Evolutionary conservation across 2,329 filamentous ascomycete genomes (phyloP).

Genomic region (Fragosphaeria purpurea): DNA sequence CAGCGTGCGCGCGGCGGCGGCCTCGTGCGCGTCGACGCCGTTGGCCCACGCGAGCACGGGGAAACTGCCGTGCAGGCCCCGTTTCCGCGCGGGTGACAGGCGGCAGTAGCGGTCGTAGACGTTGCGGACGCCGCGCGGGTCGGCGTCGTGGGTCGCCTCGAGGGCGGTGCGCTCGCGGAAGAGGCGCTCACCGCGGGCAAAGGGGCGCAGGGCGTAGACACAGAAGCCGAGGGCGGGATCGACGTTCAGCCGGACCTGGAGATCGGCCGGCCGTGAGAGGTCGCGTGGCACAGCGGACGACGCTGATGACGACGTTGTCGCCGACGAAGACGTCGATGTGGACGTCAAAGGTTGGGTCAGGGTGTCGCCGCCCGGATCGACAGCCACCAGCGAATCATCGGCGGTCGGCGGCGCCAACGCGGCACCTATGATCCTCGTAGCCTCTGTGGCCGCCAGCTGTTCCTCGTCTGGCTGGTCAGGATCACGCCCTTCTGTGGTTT

Average conservation of each 20-base stretch:
- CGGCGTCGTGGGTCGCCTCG: slow-evolving; percentile 14
- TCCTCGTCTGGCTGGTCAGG: no score
- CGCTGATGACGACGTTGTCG: no score
- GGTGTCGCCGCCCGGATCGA: no score
- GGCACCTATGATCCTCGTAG: no score
- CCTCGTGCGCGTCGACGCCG: slow-evolving; percentile 8
- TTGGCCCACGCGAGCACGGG: slow-evolving; percentile 13
- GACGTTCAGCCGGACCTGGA: slow-evolving; percentile 10
- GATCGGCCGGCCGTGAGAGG: neutral
- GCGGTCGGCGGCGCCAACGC: no score
- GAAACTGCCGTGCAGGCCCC: slow-evolving; percentile 14
- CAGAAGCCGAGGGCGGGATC: slow-evolving; percentile 18
- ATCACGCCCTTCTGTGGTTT: no score
- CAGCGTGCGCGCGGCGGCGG: slow-evolving; percentile 7
- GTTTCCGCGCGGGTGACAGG: neutral
- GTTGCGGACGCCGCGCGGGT: slow-evolving; percentile 9
- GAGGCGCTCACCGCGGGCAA: slow-evolving; percentile 16
- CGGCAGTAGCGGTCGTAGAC: slow-evolving; percentile 9
- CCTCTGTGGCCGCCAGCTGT: no score
- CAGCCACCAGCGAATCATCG: no score
- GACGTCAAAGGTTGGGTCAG: no score
- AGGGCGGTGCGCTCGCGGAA: slow-evolving; percentile 18
- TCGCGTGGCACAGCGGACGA: no score
- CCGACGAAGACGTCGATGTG: no score
- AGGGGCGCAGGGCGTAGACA: slow-evolving; percentile 19